Base-by-base conservation (phyloP, 78 protist species). In the Speleostelium caveatum region DNA sequence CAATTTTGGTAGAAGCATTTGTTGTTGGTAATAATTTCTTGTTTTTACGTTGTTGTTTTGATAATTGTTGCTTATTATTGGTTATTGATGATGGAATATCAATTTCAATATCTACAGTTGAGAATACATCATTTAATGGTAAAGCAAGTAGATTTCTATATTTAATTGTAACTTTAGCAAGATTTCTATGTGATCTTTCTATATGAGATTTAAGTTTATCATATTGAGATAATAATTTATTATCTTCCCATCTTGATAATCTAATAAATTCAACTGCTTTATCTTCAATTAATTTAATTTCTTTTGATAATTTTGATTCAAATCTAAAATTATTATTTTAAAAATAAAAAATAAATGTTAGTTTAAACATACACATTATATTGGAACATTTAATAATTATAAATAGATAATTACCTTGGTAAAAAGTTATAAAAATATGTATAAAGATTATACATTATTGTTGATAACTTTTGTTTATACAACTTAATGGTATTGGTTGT, bases 221-320 rank as follows among this genome's bases (percentile, higher is more conserved):
- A 66, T 59, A 93, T 85, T 94, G 91, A 33, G 91, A 69, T 24
- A 83, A 49, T 24, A 80, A 17, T 65, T 66, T 75, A 26, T 76
- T 78, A 39, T 69, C 87, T 59, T 78, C 91, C 97, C 97, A 95
- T 56, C 80, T 56, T 26, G 95, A 75, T 36, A 94, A 67, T 22
- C 51, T 41, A 74, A 53, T 65, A 58, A 58, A 75, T 26, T 95
- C 95, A 8, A 71, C 19, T 10, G 95, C 93, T 67, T 76, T 51
- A 3, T 68, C 75, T 56, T 89, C 96, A 16, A 95, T 51, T 62
- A 88, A 86, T 58, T 24, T 68, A 32, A 71, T 66, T 35, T 35
- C 26, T 51, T 65, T 53, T 16, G 72, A 58, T 17, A 92, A 60
- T n/a, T 60, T 72, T 53, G 45, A 45, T 42, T 92, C 92, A 42